These are phyloP conservation scores for Skeletonema tropicum DNA, from an alignment of 108 stramenopile species.

Conservation along the genomic window DNA sequence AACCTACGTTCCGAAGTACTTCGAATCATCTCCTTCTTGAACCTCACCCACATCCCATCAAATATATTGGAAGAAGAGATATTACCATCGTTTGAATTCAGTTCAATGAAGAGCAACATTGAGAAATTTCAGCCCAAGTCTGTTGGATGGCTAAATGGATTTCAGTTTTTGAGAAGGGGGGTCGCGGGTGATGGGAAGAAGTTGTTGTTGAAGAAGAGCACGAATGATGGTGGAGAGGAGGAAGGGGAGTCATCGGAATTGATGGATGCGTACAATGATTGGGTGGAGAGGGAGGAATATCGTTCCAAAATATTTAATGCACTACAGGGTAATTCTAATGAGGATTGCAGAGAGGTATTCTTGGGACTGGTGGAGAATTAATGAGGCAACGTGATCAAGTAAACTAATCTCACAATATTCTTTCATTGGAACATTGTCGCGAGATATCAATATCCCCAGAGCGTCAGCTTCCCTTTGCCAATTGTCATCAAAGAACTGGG, in stretches of 20 bases:
- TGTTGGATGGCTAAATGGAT: conserved; percentile 49
- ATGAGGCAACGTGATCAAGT: no score
- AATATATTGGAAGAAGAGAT: conserved; percentile 27
- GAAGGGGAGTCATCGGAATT: neutral
- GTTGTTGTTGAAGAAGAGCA: conserved; percentile 5
- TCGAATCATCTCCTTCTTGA: conserved; percentile 39
- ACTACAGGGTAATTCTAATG: neutral
- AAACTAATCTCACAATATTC: no score
- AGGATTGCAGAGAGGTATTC: neutral
- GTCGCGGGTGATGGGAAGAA: conserved; percentile 35
- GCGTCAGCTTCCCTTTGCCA: no score
- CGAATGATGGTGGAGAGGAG: neutral
- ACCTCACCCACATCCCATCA: conserved; percentile 24
- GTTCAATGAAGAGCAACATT: conserved; percentile 41
- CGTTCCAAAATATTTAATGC: conserved; percentile 12
- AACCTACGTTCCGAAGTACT: conserved; percentile 29
- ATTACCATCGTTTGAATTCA: conserved; percentile 44
- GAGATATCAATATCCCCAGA: no score
- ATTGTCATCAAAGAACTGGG: no score
- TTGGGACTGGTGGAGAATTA: neutral
- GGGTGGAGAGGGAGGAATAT: conserved; percentile 34
- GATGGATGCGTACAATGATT: conserved; percentile 10
- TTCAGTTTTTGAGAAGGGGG: conserved; percentile 52
- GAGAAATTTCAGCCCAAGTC: conserved; percentile 46
- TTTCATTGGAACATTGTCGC: no score